Conservation (phyloP, 768 basidiomycete genomes). For the Leccinum broughii region DNA sequence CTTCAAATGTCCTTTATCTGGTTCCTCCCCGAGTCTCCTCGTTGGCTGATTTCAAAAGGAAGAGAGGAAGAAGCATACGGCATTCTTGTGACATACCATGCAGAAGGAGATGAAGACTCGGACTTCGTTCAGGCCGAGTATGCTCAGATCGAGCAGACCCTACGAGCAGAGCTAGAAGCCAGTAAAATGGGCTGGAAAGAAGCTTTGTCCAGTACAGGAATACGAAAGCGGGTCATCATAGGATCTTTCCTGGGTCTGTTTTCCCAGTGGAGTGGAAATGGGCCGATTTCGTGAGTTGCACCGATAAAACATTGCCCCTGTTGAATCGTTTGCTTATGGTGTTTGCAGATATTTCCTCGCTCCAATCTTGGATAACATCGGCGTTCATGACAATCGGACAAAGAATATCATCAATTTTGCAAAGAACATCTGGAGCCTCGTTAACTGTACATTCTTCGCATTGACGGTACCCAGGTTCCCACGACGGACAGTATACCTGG, state of each 20-base stretch:
- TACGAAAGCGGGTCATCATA: conserved; percentile 16
- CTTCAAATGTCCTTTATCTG: conserved; percentile 56
- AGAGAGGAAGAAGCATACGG: conserved; percentile 48
- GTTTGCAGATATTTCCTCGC: conserved; percentile 11
- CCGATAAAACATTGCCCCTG: accelerated
- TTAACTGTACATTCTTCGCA: conserved; percentile 5
- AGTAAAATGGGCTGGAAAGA: background rate
- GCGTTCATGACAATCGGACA: conserved; percentile 20
- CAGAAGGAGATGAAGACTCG: background rate
- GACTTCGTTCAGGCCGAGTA: background rate
- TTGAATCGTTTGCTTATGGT: background rate
- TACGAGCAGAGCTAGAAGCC: conserved; percentile 26
- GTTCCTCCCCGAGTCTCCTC: conserved; percentile 64
- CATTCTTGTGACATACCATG: conserved; percentile 42
- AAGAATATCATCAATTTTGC: conserved; percentile 20
- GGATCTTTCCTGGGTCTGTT: conserved; percentile 17
- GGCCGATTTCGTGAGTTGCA: conserved; percentile 8
- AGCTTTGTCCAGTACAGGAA: conserved; percentile 13
- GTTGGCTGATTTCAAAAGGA: conserved; percentile 62
- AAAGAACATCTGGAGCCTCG: conserved; percentile 12
- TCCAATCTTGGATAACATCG: conserved; percentile 18
- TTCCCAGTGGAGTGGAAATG: conserved; percentile 17
- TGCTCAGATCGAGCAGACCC: background rate
- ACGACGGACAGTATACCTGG: conserved; percentile 18
- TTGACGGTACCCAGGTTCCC: conserved; percentile 16